These are phyloP conservation scores for Ceratobasidium sp. DNA, from an alignment of 1,284 basidiomycete species.

Conservation along the genomic window DNA sequence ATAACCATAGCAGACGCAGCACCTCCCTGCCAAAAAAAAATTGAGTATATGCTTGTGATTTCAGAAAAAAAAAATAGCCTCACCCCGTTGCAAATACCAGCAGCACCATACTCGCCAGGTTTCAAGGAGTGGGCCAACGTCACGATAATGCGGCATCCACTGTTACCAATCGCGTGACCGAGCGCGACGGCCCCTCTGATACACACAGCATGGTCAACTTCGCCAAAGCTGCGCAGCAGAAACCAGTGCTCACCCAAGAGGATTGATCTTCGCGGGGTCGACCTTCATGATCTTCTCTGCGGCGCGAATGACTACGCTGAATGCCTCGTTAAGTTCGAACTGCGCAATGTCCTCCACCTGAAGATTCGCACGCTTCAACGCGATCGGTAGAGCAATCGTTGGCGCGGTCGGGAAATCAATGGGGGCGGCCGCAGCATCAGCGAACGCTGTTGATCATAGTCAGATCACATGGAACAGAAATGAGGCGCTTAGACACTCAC, in stretches of 20 bases:
- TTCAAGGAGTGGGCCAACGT: constrained; percentile 92
- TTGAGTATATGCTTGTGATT: constrained; percentile 43
- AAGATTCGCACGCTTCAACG: constrained; percentile 88
- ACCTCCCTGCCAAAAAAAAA: constrained; percentile 74
- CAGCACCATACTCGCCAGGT: constrained; percentile 95
- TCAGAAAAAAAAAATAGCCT: constrained; percentile 54
- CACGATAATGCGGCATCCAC: constrained; percentile 94
- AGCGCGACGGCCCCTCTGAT: constrained; percentile 90
- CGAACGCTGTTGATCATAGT: constrained; percentile 73
- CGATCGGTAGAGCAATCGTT: constrained; percentile 88
- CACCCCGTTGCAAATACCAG: constrained; percentile 97
- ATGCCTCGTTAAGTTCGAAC: constrained; percentile 99
- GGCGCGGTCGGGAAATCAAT: constrained; percentile 98
- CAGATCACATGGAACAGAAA: constrained; percentile 48
- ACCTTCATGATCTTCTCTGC: constrained; percentile 90
- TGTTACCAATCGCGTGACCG: constrained; percentile 96
- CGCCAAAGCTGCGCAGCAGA: constrained; percentile 29
- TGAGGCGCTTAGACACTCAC: constrained; percentile 62
- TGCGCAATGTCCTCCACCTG: constrained; percentile 86
- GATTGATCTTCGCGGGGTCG: constrained; percentile 90
- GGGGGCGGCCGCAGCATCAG: constrained; percentile 95
- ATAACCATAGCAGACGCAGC: constrained; percentile 91
- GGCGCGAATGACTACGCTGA: constrained; percentile 92
- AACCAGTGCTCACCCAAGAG: constrained; percentile 74
- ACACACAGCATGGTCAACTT: constrained; percentile 41